A percentile compares a stretch with the other conserved stretches of the same genome.
Conservation (phyloP, 805 yeast genomes). For the Ogataea polymorpha region DNA sequence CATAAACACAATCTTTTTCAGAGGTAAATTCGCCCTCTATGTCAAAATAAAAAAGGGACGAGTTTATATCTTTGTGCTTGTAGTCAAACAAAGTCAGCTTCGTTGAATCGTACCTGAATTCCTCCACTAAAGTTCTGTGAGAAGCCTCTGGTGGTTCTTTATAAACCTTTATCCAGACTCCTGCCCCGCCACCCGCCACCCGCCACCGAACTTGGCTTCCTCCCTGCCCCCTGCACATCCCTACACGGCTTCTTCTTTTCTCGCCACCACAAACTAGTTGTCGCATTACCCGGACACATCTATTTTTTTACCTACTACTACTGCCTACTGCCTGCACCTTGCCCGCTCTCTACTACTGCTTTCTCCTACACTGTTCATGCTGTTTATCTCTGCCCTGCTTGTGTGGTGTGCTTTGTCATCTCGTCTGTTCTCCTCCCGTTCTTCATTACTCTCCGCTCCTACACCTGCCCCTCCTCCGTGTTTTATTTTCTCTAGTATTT, state of each 20-base stretch:
- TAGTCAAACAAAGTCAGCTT: slow-evolving; percentile 25
- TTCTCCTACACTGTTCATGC: background rate
- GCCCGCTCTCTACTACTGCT: background rate
- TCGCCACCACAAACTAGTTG: background rate
- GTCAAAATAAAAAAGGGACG: slow-evolving; percentile 35
- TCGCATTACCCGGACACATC: background rate
- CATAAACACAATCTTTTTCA: slow-evolving; percentile 38
- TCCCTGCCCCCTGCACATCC: background rate
- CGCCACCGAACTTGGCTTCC: background rate
- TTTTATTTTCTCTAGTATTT: background rate
- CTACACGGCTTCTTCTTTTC: background rate
- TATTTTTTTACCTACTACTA: background rate
- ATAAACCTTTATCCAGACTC: slow-evolving; percentile 11
- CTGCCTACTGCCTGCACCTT: background rate
- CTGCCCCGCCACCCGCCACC: background rate
- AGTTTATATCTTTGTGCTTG: slow-evolving; percentile 17
- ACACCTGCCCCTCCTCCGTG: background rate
- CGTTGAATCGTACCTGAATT: slow-evolving; percentile 20
- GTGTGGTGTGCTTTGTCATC: background rate
- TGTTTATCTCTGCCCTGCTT: background rate
- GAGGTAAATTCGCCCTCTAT: slow-evolving; percentile 38
- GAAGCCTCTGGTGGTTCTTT: slow-evolving; percentile 25
- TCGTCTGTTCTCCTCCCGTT: background rate
- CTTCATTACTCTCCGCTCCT: background rate
- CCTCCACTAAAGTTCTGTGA: slow-evolving; percentile 30